These are phyloP conservation scores for Nakaseomyces sp. DNA, from an alignment of 1,139 yeast species.

Conservation along the genomic window DNA sequence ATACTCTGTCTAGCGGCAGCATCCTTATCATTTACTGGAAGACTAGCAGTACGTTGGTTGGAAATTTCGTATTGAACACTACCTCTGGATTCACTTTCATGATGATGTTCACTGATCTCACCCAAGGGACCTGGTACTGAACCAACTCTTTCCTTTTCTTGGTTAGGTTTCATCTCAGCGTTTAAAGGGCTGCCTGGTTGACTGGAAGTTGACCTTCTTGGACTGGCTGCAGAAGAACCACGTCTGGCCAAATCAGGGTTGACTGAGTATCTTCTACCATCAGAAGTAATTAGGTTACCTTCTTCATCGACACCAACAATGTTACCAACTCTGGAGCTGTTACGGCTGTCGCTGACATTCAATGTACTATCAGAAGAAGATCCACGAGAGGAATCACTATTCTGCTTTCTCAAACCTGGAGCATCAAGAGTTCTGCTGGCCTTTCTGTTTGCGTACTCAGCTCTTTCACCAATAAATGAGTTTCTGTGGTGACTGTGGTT, in stretches of 20 bases:
- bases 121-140: not conserved
- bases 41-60: slow-evolving; percentile 2
- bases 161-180: slow-evolving; percentile 1
- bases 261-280: slow-evolving; percentile 4
- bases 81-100: not conserved
- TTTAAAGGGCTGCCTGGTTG: slow-evolving; percentile 4
- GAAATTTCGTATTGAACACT: slow-evolving; percentile 1
- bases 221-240: slow-evolving; percentile 1
- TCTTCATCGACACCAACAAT: slow-evolving; percentile 17
- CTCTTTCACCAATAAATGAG: slow-evolving; percentile 7
- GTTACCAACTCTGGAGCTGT: slow-evolving; percentile 3
- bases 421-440: not conserved
- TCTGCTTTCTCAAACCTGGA: not conserved
- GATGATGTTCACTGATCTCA: not conserved
- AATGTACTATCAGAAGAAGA: slow-evolving; percentile 2
- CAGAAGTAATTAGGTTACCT: slow-evolving; percentile 24
- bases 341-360: not conserved
- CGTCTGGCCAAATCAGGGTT: slow-evolving; percentile 1
- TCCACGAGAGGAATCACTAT: slow-evolving; percentile 1
- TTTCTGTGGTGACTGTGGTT: slow-evolving; percentile 9
- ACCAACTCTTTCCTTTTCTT: not conserved
- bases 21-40: slow-evolving; percentile 5
- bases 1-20: not conserved
- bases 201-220: not conserved
- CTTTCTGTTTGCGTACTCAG: not conserved